Conservation (phyloP, 2,329 filamentous ascomycete genomes). For the Penicillium sp. region DNA sequence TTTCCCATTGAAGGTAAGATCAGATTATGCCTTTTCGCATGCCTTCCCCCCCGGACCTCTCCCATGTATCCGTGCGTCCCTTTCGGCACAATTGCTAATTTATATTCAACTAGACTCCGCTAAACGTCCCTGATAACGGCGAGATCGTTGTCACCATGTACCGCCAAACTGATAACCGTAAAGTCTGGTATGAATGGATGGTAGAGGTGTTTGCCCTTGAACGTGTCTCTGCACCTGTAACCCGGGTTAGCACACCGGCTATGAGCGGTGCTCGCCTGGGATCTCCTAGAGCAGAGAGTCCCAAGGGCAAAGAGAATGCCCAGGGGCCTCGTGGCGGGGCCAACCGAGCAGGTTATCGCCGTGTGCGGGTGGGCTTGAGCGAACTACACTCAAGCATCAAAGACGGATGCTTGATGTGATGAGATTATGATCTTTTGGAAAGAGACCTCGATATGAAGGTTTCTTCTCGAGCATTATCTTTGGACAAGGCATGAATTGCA, state of each 20-base stretch:
- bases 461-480: neutral
- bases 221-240: slow-evolving; percentile 15
- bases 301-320: slow-evolving; percentile 20
- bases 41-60: neutral
- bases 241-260: slow-evolving; percentile 22
- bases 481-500: neutral
- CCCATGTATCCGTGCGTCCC: neutral
- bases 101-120: slow-evolving; percentile 62
- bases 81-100: neutral
- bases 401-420: slow-evolving; percentile 51
- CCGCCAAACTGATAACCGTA: slow-evolving; percentile 90
- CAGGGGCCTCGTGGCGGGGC: slow-evolving; percentile 7
- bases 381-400: slow-evolving; percentile 51
- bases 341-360: slow-evolving; percentile 24
- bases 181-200: slow-evolving; percentile 99
- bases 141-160: slow-evolving; percentile 93
- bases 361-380: slow-evolving; percentile 45
- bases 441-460: neutral
- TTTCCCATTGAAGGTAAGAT: slow-evolving; percentile 86
- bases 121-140: slow-evolving; percentile 79
- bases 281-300: slow-evolving; percentile 26
- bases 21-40: neutral
- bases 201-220: slow-evolving; percentile 71
- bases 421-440: neutral
- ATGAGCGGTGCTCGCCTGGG: slow-evolving; percentile 32